phyloP scores from a whole-genome alignment of 2,329 filamentous ascomycete genomes.

The Fusarium sp. region DNA sequence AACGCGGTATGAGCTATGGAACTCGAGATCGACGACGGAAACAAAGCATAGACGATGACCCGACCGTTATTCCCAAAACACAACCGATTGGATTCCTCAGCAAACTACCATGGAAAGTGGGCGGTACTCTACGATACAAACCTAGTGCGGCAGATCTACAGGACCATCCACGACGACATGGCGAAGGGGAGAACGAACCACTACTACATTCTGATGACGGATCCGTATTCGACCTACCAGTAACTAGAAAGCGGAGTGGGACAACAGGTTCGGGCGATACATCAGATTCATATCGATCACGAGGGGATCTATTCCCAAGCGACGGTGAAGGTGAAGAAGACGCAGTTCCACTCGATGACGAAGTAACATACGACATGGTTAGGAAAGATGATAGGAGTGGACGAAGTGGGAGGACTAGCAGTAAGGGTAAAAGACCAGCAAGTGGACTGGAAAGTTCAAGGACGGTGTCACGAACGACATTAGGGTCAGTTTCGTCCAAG shows the following conservation, averaged over 20 bases:
- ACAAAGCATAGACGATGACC: slow-evolving; percentile 70
- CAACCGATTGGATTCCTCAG: slow-evolving; percentile 87
- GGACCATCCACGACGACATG: slow-evolving; percentile 76
- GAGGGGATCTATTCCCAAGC: slow-evolving; percentile 91
- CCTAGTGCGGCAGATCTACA: slow-evolving; percentile 91
- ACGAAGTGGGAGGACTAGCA: slow-evolving; percentile 67
- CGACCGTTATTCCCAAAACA: slow-evolving; percentile 89
- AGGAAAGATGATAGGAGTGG: slow-evolving; percentile 77
- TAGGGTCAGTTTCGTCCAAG: slow-evolving; percentile 56
- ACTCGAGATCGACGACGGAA: slow-evolving; percentile 68
- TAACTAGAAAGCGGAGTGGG: slow-evolving; percentile 72
- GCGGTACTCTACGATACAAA: slow-evolving; percentile 85
- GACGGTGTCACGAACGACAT: slow-evolving; percentile 68
- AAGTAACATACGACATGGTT: slow-evolving; percentile 86
- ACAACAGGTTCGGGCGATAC: slow-evolving; percentile 85
- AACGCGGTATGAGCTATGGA: slow-evolving; percentile 91
- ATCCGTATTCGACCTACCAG: slow-evolving; percentile 45
- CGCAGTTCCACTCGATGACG: slow-evolving; percentile 90
- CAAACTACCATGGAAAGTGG: slow-evolving; percentile 85
- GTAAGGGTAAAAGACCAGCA: slow-evolving; percentile 66
- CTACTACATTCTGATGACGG: slow-evolving; percentile 63
- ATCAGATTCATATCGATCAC: slow-evolving; percentile 84
- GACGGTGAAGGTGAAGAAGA: slow-evolving; percentile 89
- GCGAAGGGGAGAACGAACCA: slow-evolving; percentile 72
- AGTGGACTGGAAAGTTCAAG: slow-evolving; percentile 55